These are phyloP conservation scores for Saccharomycopsis sp. DNA, from an alignment of 805 yeast genomes.

Conservation along the genomic window DNA sequence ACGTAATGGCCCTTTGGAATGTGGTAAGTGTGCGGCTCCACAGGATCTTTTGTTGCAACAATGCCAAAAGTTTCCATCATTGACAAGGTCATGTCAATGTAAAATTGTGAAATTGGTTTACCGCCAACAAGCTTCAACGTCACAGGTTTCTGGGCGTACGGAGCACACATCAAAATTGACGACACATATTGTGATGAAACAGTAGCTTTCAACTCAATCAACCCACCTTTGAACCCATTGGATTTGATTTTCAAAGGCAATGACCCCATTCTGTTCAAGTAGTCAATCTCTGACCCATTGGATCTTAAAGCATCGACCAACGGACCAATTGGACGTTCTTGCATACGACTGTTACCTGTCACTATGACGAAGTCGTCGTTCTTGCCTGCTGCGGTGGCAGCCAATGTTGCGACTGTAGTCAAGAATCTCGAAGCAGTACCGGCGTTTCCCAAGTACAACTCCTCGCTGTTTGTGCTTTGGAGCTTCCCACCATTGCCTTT, in stretches of 20 bases:
- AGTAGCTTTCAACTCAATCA: slow-evolving; percentile 90
- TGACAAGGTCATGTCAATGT: slow-evolving; percentile 93
- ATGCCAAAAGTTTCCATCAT: slow-evolving; percentile 93
- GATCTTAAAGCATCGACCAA: slow-evolving; percentile 79
- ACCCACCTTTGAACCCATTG: slow-evolving; percentile 74
- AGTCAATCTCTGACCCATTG: slow-evolving; percentile 71
- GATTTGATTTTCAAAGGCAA: slow-evolving; percentile 70
- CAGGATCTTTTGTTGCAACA: slow-evolving; percentile 54
- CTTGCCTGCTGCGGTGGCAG: slow-evolving; percentile 43
- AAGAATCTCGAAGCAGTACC: slow-evolving; percentile 96
- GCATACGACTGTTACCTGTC: slow-evolving; percentile 96
- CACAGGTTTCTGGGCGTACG: slow-evolving; percentile 83
- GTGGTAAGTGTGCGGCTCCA: slow-evolving; percentile 77
- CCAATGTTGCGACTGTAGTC: slow-evolving; percentile 86
- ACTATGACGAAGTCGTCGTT: slow-evolving; percentile 42
- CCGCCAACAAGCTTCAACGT: slow-evolving; percentile 89
- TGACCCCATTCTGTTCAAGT: slow-evolving; percentile 68
- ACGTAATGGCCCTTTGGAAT: slow-evolving; percentile 77
- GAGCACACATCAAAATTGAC: slow-evolving; percentile 94
- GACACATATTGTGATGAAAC: slow-evolving; percentile 97
- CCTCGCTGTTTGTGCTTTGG: slow-evolving; percentile 51
- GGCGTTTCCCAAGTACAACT: slow-evolving; percentile 88
- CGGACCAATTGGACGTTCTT: slow-evolving; percentile 94
- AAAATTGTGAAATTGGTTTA: slow-evolving; percentile 90
- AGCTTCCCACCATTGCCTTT: slow-evolving; percentile 77